A percentile compares a stretch with the other conserved stretches of the same genome.
phyloP scores from a whole-genome alignment of 768 basidiomycete genomes.

The Mycena haematopus region DNA sequence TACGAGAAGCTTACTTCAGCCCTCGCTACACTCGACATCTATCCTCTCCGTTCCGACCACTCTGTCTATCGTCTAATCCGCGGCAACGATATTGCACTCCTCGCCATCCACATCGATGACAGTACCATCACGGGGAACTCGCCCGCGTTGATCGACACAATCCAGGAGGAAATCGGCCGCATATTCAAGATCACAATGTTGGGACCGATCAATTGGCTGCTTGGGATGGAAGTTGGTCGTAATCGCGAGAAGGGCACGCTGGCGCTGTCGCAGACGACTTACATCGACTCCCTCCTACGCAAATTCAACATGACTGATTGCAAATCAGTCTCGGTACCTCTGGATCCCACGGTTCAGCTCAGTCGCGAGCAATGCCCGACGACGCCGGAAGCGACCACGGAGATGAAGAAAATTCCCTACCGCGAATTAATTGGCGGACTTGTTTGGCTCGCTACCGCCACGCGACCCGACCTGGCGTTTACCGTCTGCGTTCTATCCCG shows the following conservation, averaged over 20 bases:
- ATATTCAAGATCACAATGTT: conserved; percentile 41
- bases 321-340: conserved; percentile 8
- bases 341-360: conserved; percentile 9
- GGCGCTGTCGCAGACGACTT: conserved; percentile 37
- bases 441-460: background rate
- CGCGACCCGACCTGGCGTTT: background rate
- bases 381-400: background rate
- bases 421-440: background rate
- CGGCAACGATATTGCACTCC: background rate
- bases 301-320: conserved; percentile 27
- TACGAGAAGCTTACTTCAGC: conserved; percentile 31
- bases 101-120: conserved; percentile 38
- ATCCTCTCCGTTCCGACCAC: conserved; percentile 20
- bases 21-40: conserved; percentile 25
- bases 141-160: conserved; percentile 18
- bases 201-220: conserved; percentile 35
- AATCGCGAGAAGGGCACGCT: conserved; percentile 29
- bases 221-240: conserved; percentile 40
- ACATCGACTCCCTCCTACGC: conserved; percentile 35
- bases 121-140: conserved; percentile 35
- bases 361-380: conserved; percentile 7
- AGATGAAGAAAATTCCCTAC: background rate
- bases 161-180: conserved; percentile 32
- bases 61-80: conserved; percentile 15
- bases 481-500: conserved; percentile 1